Conservation (phyloP, 2,329 filamentous ascomycete genomes). For the Torrubiellomyces zombiae region DNA sequence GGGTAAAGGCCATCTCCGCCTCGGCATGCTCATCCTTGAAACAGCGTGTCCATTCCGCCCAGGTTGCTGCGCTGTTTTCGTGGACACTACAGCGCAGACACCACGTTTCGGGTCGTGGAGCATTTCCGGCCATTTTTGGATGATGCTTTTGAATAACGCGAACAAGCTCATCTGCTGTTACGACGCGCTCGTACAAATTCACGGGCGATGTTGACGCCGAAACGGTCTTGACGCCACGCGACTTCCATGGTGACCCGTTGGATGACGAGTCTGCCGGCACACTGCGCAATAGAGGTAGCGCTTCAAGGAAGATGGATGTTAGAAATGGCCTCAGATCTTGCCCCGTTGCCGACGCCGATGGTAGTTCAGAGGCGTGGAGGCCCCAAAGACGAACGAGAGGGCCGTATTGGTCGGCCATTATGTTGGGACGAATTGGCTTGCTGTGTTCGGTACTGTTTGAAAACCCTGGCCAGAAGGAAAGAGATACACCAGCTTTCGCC, state of each 20-base stretch:
- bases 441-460: too few relatives aligned
- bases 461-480: too few relatives aligned
- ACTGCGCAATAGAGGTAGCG: conserved; percentile 38
- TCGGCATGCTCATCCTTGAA: conserved; percentile 34
- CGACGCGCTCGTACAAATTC: conserved; percentile 32
- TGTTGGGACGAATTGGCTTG: too few relatives aligned
- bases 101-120: conserved; percentile 50
- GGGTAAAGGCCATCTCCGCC: conserved; percentile 23
- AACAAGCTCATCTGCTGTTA: conserved; percentile 27
- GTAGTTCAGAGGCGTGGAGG: conserved; percentile 29
- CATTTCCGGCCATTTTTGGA: conserved; percentile 9
- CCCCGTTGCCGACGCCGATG: conserved; percentile 18
- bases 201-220: conserved; percentile 32
- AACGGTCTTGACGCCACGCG: conserved; percentile 30
- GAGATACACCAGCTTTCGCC: too few relatives aligned
- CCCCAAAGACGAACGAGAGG: conserved; percentile 39
- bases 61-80: conserved; percentile 42
- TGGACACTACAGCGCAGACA: conserved; percentile 47
- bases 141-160: conserved; percentile 18
- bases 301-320: conserved; percentile 36
- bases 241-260: conserved; percentile 25
- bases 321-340: conserved; percentile 35
- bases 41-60: conserved; percentile 43
- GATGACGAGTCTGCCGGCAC: conserved; percentile 18
- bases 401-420: too few relatives aligned